Base-by-base conservation (phyloP, 805 yeast species). In the Yamadazyma phyllophila region DNA sequence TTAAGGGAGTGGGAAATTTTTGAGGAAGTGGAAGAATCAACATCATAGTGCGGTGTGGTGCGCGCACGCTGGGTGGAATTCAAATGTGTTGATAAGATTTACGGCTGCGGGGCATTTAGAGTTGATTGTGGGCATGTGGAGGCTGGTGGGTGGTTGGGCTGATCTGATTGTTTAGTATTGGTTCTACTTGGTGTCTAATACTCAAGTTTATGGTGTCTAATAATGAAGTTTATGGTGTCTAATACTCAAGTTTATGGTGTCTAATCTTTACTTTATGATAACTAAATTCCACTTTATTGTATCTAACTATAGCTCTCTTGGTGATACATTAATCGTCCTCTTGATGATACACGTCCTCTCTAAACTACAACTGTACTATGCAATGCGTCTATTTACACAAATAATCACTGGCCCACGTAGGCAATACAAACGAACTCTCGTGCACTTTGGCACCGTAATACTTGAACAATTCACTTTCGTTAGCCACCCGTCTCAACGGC, bases 361-460 rank as follows among this genome's bases (percentile, higher is more conserved):
- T 26, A 26, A 7, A 8, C 10, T 8, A 26, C 29, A 10, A 26
- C 10, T 20, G 29, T 31, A 17, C 3, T 17, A 29, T 3, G 8
- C 15, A 3, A 32, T 16, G 2, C 10, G 15, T 32, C 36, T 13
- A 10, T 12, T 10, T 13, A 12, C n/a, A 15, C 32, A 37, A 37
- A 15, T 37, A 37, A 17, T 37, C 40, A 11, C n/a, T 26, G 3
- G 40, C 96, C 89, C 92, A 87, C 34, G 80, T 81, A 24, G 96
- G 96, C 45, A 88, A 67, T 26, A 88, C 79, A 61, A 87, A 88
- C 37, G 92, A 76, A 3, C 91, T 81, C 47, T 69, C 65, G 66
- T 88, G 96, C 36, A 88, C 80, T 36, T 67, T 68, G 26, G 74
- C 59, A 57, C 78, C 85, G 69, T 88, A 88, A 64, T 88, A 88